Evolutionary conservation across 2,329 filamentous ascomycete genomes (phyloP).

Genomic region (Alternaria burnsii): DNA sequence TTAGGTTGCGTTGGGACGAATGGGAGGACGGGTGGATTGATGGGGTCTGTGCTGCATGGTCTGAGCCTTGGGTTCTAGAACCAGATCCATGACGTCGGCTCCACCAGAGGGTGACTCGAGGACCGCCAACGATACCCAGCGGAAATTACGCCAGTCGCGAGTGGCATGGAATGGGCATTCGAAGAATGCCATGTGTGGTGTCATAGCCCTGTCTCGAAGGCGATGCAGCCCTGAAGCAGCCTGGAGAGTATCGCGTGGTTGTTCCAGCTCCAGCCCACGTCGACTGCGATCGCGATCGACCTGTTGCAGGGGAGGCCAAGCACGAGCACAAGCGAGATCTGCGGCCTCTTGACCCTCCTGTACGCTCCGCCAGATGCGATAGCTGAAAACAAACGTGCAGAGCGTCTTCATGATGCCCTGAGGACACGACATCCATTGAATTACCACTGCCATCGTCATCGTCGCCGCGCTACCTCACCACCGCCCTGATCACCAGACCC

Average conservation of each 20-base stretch:
- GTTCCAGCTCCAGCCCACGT: background rate
- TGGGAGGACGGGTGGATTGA: background rate
- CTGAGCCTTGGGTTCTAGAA: conserved; percentile 9
- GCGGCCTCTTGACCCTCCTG: background rate
- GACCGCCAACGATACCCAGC: background rate
- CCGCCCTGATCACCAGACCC: background rate
- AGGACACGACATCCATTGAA: background rate
- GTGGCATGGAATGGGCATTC: conserved; percentile 1
- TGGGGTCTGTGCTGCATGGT: background rate
- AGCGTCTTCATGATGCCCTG: conserved; percentile 6
- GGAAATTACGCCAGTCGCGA: background rate
- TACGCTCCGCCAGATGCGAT: background rate
- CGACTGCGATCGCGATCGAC: conserved; percentile 1
- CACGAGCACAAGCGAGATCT: conserved; percentile 6
- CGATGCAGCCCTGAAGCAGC: background rate
- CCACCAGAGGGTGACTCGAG: background rate
- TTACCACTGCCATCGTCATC: background rate
- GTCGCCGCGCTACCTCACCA: background rate
- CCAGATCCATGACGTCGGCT: conserved; percentile 3
- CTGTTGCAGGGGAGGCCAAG: background rate
- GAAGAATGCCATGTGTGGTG: conserved; percentile 11
- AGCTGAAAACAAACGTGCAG: conserved; percentile 7
- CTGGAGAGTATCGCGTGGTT: background rate
- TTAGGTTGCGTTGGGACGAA: background rate
- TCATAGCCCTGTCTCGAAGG: conserved; percentile 3